A percentile compares a stretch with the other conserved stretches of the same genome.
Evolutionary conservation across 352 stramenopile species (phyloP).

Genomic region (Phytophthora tubulina): DNA sequence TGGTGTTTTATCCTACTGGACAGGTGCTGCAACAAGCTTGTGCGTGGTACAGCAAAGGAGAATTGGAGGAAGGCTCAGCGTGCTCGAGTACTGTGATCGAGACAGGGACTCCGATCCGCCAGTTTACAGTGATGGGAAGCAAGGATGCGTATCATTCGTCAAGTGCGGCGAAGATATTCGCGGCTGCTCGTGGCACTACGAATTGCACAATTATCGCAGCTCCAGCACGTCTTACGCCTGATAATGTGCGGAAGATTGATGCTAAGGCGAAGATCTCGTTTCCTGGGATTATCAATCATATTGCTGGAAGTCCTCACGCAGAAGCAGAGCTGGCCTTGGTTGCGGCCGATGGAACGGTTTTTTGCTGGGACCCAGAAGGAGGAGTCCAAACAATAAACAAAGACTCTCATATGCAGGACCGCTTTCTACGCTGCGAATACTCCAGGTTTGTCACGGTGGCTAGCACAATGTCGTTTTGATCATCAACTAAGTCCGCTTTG

Average conservation of each 20-base stretch:
- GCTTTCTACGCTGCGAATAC: constrained; percentile 75
- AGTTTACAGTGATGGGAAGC: constrained; percentile 67
- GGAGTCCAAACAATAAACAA: constrained; percentile 49
- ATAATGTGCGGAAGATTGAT: constrained; percentile 41
- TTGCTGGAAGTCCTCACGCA: constrained; percentile 70
- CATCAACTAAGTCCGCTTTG: background rate
- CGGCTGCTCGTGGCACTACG: constrained; percentile 53
- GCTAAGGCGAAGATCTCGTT: constrained; percentile 65
- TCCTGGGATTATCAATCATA: constrained; percentile 63
- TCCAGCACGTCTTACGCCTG: constrained; percentile 27
- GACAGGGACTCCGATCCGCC: constrained; percentile 63
- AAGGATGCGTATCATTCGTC: constrained; percentile 51
- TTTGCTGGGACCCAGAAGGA: constrained; percentile 60
- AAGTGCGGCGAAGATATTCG: constrained; percentile 40
- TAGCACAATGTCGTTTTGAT: background rate
- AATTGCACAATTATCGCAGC: constrained; percentile 52
- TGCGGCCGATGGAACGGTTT: constrained; percentile 54
- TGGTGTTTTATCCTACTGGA: constrained; percentile 76
- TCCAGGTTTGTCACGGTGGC: constrained; percentile 52
- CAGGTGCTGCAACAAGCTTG: constrained; percentile 74
- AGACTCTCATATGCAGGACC: constrained; percentile 40
- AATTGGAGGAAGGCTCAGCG: constrained; percentile 16
- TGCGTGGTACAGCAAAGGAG: constrained; percentile 53
- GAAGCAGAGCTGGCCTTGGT: constrained; percentile 70
- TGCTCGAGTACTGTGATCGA: constrained; percentile 61